Conservation (phyloP, 2,329 filamentous ascomycete species). For the Phoma sp. region DNA sequence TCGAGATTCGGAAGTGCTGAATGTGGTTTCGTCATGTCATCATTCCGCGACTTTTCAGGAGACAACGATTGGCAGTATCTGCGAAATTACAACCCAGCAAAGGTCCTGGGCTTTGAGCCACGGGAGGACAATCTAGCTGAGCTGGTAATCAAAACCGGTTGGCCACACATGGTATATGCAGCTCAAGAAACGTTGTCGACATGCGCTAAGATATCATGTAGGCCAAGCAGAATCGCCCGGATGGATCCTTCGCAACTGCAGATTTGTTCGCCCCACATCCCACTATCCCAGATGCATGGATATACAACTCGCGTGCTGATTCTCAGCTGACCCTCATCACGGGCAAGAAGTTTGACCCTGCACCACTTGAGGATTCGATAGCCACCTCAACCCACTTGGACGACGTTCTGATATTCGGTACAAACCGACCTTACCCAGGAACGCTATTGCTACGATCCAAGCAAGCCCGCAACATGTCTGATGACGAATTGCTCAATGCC, state of each 20-base stretch:
- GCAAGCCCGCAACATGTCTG: slow-evolving; percentile 29
- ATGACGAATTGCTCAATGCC: slow-evolving; percentile 51
- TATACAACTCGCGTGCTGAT: slow-evolving; percentile 68
- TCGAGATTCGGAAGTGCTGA: slow-evolving; percentile 72
- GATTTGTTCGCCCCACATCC: slow-evolving; percentile 68
- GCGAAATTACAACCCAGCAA: slow-evolving; percentile 50
- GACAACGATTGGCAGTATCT: slow-evolving; percentile 71
- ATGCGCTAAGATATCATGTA: slow-evolving; percentile 10
- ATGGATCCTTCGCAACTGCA: slow-evolving; percentile 68
- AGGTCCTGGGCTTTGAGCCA: slow-evolving; percentile 58
- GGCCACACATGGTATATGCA: slow-evolving; percentile 60
- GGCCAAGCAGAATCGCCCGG: slow-evolving; percentile 64
- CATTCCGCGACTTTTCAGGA: slow-evolving; percentile 61
- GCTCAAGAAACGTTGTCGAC: background rate
- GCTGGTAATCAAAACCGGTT: slow-evolving; percentile 62
- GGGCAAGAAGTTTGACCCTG: slow-evolving; percentile 74
- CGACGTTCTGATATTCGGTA: slow-evolving; percentile 69
- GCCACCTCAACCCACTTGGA: slow-evolving; percentile 55
- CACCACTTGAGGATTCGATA: slow-evolving; percentile 65
- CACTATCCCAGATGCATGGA: slow-evolving; percentile 63
- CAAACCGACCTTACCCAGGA: slow-evolving; percentile 64
- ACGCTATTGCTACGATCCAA: slow-evolving; percentile 60
- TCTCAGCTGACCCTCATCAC: slow-evolving; percentile 68
- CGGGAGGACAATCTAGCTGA: slow-evolving; percentile 56
- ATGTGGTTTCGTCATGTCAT: slow-evolving; percentile 71